Percentiles rank a stretch among this genome's conserved stretches.
These are phyloP conservation scores for Euptelea pleiosperma DNA, from an alignment of 164 flowering plant species.

Conservation along the genomic window DNA sequence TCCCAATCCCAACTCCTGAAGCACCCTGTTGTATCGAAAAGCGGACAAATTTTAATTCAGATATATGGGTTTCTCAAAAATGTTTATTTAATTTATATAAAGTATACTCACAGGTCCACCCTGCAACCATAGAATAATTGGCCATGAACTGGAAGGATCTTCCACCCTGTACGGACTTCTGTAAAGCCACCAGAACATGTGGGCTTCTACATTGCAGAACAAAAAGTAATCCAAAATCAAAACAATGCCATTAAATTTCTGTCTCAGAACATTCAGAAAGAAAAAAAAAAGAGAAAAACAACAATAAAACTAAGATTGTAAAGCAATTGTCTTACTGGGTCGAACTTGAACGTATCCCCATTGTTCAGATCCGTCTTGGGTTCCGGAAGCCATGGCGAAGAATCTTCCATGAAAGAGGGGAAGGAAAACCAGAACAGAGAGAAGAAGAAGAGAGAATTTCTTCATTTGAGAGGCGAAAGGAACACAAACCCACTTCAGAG, in stretches of 20 bases:
- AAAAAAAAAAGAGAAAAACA: background rate
- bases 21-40: constrained; percentile 33
- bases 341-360: constrained; percentile 63
- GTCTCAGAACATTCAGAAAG: background rate
- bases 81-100: background rate
- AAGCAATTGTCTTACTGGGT: constrained; percentile 33
- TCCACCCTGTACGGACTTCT: constrained; percentile 45
- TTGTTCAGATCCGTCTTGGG: constrained; percentile 43
- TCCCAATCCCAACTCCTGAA: constrained; percentile 62
- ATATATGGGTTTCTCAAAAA: background rate
- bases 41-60: background rate
- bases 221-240: background rate
- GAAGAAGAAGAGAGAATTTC: constrained; percentile 11
- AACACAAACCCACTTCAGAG: background rate
- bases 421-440: constrained; percentile 13
- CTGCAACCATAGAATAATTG: constrained; percentile 59
- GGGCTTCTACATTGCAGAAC: constrained; percentile 38
- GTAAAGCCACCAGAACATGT: constrained; percentile 64
- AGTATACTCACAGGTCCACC: constrained; percentile 58
- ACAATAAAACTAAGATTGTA: background rate
- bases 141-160: constrained; percentile 47
- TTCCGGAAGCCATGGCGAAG: constrained; percentile 23
- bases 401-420: constrained; percentile 17
- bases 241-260: background rate
- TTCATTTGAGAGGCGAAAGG: constrained; percentile 22